Evolutionary conservation across 192 early-diverging fungal species (phyloP).

Genomic region (Rhizophagus clarus): DNA sequence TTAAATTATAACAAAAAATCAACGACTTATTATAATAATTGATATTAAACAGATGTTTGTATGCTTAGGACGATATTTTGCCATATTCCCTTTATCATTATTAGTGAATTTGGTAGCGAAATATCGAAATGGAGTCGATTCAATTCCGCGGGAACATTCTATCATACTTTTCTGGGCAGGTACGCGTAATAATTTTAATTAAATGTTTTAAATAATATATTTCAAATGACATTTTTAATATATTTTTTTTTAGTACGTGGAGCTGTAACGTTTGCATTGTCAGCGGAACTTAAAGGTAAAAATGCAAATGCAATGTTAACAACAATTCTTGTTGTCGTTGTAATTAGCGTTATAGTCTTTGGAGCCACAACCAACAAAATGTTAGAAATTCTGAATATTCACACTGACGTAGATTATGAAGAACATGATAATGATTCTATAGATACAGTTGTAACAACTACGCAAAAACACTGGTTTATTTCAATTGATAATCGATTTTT

Average conservation of each 20-base stretch:
- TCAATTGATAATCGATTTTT: not conserved
- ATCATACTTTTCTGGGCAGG: constrained; percentile 90
- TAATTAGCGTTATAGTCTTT: constrained; percentile 86
- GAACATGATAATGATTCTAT: constrained; percentile 50
- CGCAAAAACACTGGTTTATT: not conserved
- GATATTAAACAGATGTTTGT: constrained; percentile 62
- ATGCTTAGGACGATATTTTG: constrained; percentile 82
- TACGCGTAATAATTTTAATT: not conserved
- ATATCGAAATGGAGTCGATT: constrained; percentile 54
- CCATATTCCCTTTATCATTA: constrained; percentile 81
- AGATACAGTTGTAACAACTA: constrained; percentile 1
- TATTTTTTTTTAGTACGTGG: constrained; percentile 65
- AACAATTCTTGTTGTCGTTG: constrained; percentile 91
- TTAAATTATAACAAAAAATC: not conserved
- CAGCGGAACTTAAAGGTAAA: constrained; percentile 74
- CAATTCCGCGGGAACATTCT: constrained; percentile 69
- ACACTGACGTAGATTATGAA: constrained; percentile 66
- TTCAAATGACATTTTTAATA: not conserved
- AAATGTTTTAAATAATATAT: not conserved
- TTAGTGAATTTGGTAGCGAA: constrained; percentile 76
- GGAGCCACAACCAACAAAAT: constrained; percentile 88
- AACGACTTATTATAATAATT: not conserved
- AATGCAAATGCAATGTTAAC: constrained; percentile 77
- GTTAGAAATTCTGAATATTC: constrained; percentile 74
- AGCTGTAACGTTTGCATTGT: constrained; percentile 94